Base-by-base conservation (phyloP, 2,329 filamentous ascomycete species). In the Aspergillus proliferans region DNA sequence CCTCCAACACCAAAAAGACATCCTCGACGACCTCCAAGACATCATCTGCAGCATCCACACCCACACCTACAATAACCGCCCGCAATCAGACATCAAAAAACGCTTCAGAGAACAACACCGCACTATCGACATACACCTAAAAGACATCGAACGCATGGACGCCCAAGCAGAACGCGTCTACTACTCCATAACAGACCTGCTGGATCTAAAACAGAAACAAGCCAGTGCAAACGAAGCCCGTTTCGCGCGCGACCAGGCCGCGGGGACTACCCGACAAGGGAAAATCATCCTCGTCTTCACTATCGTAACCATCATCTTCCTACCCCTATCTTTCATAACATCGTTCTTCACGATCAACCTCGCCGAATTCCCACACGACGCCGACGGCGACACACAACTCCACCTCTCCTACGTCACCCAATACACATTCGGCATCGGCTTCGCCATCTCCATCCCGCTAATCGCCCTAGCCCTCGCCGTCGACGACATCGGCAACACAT, bases 201-300 rank as follows among this genome's bases (percentile, higher is more conserved):
- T 86, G 0, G 83, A 86, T 54, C 73, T 85, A 1, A 86, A 86
- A 58, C 83, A 86, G 57, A 85, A 85, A 62, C 82, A 86, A 50
- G 82, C 81, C 54, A 86, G 85, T 64, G 81, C 81, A 0, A 78
- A 84, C 43, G 83, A 86, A 60, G 83, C 82, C 1, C 77, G 82
- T 2, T 84, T 71, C 49, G 66, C 68, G 3, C 67, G 70, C 19
- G 79, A 84, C 45, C 81, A 84, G 62, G 82, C 83, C 0, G 75
- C 79, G 2, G 78, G 79, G 1, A 83, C 82, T 0, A 79, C 81
- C 1, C 72, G 76, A 6, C 74, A 84, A 66, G 76, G 70, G 2
- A 77, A 77, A 48, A 80, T 76, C 0, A 76, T 81, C 52, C 77
- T 81, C 74, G 75, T 81, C 6, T 81, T 82, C 57, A 82, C 79